These are phyloP conservation scores for Helotiales sp. DNA, from an alignment of 2,329 filamentous ascomycete species.

Conservation along the genomic window DNA sequence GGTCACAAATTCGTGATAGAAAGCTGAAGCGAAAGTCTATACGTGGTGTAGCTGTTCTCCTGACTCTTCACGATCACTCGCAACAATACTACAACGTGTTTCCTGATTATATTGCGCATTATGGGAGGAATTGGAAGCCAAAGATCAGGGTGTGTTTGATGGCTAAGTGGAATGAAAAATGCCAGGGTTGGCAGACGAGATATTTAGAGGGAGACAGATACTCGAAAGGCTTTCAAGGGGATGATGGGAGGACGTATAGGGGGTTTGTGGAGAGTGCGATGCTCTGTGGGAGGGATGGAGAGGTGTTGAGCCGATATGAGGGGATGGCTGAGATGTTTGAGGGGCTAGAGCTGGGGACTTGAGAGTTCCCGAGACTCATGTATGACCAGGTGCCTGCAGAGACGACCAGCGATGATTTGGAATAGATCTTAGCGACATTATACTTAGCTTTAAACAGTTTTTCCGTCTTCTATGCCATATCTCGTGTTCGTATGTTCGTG, in stretches of 20 bases:
- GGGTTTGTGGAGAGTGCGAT: slow-evolving; percentile 12
- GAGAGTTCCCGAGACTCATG: background rate
- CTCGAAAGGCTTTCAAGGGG: slow-evolving; percentile 3
- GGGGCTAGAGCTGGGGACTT: background rate
- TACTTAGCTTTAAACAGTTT: too few species aligned
- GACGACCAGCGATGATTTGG: too few species aligned
- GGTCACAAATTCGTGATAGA: background rate
- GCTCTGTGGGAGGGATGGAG: slow-evolving; percentile 9
- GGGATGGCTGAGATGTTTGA: slow-evolving; percentile 13
- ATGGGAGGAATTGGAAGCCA: slow-evolving; percentile 11
- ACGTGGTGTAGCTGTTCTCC: background rate
- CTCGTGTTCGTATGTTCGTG: too few species aligned
- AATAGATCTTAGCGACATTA: too few species aligned
- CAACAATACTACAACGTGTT: slow-evolving; percentile 14
- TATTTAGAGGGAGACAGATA: slow-evolving; percentile 8
- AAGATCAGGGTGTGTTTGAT: slow-evolving; percentile 10
- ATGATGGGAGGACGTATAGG: slow-evolving; percentile 7
- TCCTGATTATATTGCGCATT: slow-evolving; percentile 5
- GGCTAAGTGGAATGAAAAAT: slow-evolving; percentile 2
- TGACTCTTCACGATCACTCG: slow-evolving; percentile 1
- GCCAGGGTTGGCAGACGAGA: slow-evolving; percentile 10
- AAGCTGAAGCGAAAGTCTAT: slow-evolving; percentile 10
- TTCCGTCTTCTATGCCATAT: too few species aligned
- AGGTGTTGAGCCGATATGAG: slow-evolving; percentile 18
- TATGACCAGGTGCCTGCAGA: too few species aligned